phyloP scores from a whole-genome alignment of 139 green algal species.

The Diplosphaera chodatii region DNA sequence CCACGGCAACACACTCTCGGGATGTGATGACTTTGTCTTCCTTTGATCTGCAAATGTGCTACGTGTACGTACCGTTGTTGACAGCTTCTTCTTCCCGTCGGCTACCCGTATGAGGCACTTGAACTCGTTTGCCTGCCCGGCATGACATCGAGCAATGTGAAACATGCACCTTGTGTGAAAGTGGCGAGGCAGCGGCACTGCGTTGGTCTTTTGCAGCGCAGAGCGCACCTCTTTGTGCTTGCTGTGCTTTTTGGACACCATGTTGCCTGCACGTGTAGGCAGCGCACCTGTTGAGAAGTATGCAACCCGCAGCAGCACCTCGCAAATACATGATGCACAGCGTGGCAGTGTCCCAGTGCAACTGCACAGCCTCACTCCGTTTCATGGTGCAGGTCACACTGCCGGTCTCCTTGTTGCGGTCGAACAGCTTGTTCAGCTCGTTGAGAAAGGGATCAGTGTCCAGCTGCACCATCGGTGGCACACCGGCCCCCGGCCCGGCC shows the following conservation, averaged over 20 bases:
- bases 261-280: slow-evolving; percentile 9
- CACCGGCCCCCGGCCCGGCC: too few relatives aligned
- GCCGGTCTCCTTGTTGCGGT: slow-evolving; percentile 43
- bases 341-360: too few relatives aligned
- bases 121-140: slow-evolving; percentile 39
- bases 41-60: too few relatives aligned
- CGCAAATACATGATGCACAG: too few relatives aligned
- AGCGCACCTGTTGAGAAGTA: neutral
- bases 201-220: too few relatives aligned
- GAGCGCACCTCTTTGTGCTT: slow-evolving; percentile 16
- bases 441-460: slow-evolving; percentile 69
- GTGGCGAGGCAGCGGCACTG: too few relatives aligned
- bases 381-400: slow-evolving; percentile 72
- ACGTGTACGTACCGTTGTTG: slow-evolving; percentile 41
- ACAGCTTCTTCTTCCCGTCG: slow-evolving; percentile 78
- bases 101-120: slow-evolving; percentile 66
- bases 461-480: slow-evolving; percentile 67
- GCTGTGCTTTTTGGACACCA: slow-evolving; percentile 33
- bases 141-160: too few relatives aligned
- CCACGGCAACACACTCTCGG: neutral
- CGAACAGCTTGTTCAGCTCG: slow-evolving; percentile 69
- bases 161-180: too few relatives aligned
- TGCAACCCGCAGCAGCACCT: too few relatives aligned
- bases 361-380: slow-evolving; percentile 28
- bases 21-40: neutral